Evolutionary conservation across 768 basidiomycete species (phyloP).

Genomic region (Nevesoporus exiguus): DNA sequence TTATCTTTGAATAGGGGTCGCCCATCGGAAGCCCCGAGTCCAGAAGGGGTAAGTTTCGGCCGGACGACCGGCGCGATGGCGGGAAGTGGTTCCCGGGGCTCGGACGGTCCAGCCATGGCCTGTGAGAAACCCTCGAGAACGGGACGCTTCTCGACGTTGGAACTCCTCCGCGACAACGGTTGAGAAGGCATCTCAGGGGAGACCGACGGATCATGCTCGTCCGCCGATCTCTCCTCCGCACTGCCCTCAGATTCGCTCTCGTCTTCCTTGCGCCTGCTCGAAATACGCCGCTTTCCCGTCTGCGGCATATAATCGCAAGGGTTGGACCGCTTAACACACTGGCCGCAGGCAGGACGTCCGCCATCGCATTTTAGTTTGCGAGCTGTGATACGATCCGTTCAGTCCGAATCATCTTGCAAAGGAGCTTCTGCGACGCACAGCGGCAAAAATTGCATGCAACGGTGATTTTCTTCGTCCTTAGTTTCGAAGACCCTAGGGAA

Average conservation of each 20-base stretch:
- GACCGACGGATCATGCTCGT: slow-evolving; percentile 49
- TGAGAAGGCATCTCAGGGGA: slow-evolving; percentile 47
- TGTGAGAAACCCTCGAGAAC: slow-evolving; percentile 31
- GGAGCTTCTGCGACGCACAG: slow-evolving; percentile 49
- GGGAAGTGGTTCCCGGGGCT: slow-evolving; percentile 44
- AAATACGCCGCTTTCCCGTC: slow-evolving; percentile 69
- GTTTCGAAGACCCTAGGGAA: slow-evolving; percentile 53
- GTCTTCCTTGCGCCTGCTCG: slow-evolving; percentile 60
- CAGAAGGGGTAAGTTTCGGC: slow-evolving; percentile 27
- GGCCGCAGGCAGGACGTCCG: slow-evolving; percentile 75
- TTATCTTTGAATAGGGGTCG: slow-evolving; percentile 54
- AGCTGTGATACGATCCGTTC: slow-evolving; percentile 43
- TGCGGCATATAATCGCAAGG: slow-evolving; percentile 76
- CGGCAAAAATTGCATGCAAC: slow-evolving; percentile 91
- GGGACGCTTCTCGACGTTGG: slow-evolving; percentile 35
- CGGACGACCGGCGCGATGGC: slow-evolving; percentile 35
- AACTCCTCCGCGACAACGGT: slow-evolving; percentile 35
- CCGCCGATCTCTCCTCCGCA: slow-evolving; percentile 55
- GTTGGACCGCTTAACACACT: slow-evolving; percentile 76
- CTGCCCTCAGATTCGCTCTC: slow-evolving; percentile 59
- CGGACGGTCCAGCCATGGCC: slow-evolving; percentile 33
- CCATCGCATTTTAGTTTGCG: slow-evolving; percentile 89
- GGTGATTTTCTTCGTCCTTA: slow-evolving; percentile 80
- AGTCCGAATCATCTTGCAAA: slow-evolving; percentile 13
- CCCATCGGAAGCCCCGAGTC: slow-evolving; percentile 28